Base-by-base conservation (phyloP, 108 stramenopile genomes). In the Cyclotella cryptica region DNA sequence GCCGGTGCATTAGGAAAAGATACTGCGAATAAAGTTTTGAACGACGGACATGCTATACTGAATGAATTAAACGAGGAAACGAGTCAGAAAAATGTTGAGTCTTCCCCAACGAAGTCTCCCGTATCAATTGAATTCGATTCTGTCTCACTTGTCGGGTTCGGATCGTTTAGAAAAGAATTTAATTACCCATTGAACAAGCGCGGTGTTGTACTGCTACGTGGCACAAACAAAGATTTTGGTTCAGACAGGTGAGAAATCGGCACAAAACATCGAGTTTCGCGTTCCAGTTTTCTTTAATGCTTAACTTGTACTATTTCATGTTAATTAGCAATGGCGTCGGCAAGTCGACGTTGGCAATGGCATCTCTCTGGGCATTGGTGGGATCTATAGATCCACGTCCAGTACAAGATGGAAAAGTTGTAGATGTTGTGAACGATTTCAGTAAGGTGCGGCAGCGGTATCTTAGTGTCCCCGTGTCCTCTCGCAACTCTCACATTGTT, bases 291-390 rank as follows among this genome's bases (percentile, higher is more conserved):
- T 15, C 62, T 15, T n/a, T 13, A 41, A 19, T 3, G n/a, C 35
- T 35, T 19, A 5, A 21, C 13, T 74, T 13, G 13, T 29, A 14
- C 26, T 72, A 61, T 45, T 10, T 49, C 51, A 11, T 15, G 49
- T 14, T 24, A 18, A 24, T 18, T 45, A 78, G 86, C 49, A 94
- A 94, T 84, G 93, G 93, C 17, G 90, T 86, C 66, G 93, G 93
- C 1, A 94, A 94, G 80, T 66, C 84, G 6, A 88, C 91, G 13
- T 63, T 94, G 63, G 93, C 90, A 29, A 92, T 94, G 91, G 85
- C 93, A 21, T 70, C 89, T 12, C 82, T 94, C 21, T 94, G 93
- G 93, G 91, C 88, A 30, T 66, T 94, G 28, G 81, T 90, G 10
- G 93, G 93, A n/a, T 84, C 88, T 3, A 26, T 87, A 8, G 93